Percentiles rank a stretch among this genome's conserved stretches.
phyloP scores from a whole-genome alignment of 2,329 filamentous ascomycete species.

The Chaetomiaceae sp. region DNA sequence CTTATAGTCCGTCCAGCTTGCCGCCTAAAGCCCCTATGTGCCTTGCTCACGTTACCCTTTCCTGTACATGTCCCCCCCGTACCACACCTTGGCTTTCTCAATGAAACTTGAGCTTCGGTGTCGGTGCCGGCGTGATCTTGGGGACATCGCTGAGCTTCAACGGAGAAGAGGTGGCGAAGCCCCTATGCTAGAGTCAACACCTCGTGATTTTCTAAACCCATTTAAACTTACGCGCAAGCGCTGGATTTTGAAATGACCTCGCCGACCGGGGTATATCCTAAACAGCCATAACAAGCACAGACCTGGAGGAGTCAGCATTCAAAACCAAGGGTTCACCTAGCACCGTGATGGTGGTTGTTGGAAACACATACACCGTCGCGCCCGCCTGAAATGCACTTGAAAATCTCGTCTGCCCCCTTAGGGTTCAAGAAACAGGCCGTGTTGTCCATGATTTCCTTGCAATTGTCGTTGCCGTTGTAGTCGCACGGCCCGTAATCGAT shows the following conservation, averaged over 20 bases:
- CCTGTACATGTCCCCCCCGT: no score
- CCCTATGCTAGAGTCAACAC: no score
- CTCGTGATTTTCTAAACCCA: neutral
- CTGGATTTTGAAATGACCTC: constrained; percentile 16
- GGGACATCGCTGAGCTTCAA: constrained; percentile 2
- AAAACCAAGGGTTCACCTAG: no score
- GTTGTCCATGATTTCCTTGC: constrained; percentile 23
- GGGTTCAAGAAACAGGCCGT: constrained; percentile 22
- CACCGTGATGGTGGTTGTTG: neutral
- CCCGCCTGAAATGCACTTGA: constrained; percentile 18
- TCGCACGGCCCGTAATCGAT: constrained; percentile 21
- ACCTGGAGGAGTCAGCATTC: constrained; percentile 6
- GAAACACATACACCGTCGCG: constrained; percentile 11
- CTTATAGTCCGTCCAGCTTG: no score
- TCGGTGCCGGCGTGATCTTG: neutral
- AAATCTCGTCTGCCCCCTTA: constrained; percentile 14
- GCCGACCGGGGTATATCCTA: constrained; percentile 14
- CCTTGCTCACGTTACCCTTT: no score
- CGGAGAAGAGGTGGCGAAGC: neutral
- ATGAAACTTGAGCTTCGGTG: neutral
- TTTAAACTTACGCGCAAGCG: constrained; percentile 17
- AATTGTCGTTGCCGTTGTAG: constrained; percentile 18
- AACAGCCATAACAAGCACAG: constrained; percentile 20
- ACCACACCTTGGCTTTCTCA: no score
- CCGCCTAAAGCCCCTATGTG: no score